Conservation (phyloP, 352 stramenopile species). For the Blastocystis sp. region DNA sequence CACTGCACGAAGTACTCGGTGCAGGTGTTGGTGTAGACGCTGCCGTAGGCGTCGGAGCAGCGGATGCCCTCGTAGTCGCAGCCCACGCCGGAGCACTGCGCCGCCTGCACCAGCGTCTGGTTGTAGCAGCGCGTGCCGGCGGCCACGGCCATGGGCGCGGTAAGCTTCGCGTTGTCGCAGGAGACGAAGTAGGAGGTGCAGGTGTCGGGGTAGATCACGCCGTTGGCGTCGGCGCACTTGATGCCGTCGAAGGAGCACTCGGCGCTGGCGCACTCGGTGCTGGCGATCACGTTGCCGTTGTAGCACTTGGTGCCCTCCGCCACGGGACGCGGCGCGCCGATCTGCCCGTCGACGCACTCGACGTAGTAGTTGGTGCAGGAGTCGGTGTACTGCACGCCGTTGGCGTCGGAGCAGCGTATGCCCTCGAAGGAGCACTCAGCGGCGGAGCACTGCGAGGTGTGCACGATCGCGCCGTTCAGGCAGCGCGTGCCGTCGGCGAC, state of each 20-base stretch:
- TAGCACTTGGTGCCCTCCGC: constrained; percentile 62
- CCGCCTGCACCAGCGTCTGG: neutral
- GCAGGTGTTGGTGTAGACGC: constrained; percentile 36
- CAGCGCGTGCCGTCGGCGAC: constrained; percentile 65
- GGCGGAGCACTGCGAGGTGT: constrained; percentile 16
- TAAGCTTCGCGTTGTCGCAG: constrained; percentile 30
- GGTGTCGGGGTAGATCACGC: constrained; percentile 54
- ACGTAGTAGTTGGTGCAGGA: constrained; percentile 66
- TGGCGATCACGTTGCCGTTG: constrained; percentile 17
- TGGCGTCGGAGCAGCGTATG: constrained; percentile 41
- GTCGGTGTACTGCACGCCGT: constrained; percentile 40
- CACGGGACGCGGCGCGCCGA: constrained; percentile 28
- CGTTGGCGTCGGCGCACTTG: constrained; percentile 45
- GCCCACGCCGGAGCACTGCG: neutral
- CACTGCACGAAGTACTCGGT: constrained; percentile 63
- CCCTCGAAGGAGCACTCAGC: constrained; percentile 64
- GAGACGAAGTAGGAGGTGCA: constrained; percentile 50
- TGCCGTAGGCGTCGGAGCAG: constrained; percentile 20
- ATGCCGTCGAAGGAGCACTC: constrained; percentile 61
- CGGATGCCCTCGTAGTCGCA: constrained; percentile 61
- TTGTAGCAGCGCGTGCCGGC: constrained; percentile 39
- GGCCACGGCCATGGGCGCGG: neutral
- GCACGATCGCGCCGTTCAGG: constrained; percentile 44
- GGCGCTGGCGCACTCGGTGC: constrained; percentile 7
- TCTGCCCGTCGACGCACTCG: constrained; percentile 50